Percentiles rank a stretch among this genome's conserved stretches.
These are phyloP conservation scores for Lichtheimia ornata DNA, from an alignment of 371 early-diverging fungal genomes.

Conservation along the genomic window DNA sequence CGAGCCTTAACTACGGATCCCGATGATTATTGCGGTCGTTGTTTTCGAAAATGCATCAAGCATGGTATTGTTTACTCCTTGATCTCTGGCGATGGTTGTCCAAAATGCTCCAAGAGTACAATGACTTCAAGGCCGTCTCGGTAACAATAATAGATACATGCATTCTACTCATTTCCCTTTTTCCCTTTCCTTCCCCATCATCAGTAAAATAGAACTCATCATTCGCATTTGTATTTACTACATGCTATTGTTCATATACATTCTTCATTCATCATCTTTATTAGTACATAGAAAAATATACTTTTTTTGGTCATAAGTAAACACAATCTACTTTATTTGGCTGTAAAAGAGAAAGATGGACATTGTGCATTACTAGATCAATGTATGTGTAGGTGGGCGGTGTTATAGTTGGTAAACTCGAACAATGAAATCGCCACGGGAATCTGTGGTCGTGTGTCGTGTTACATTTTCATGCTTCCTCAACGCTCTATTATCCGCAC, in stretches of 20 bases:
- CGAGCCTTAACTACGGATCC: slow-evolving; percentile 26
- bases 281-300: too few relatives aligned
- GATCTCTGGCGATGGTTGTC: neutral
- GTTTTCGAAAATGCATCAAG: slow-evolving; percentile 24
- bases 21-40: slow-evolving; percentile 35
- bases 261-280: too few relatives aligned
- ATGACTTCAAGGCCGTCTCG: neutral
- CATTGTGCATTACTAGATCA: too few relatives aligned
- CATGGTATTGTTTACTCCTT: slow-evolving; percentile 18
- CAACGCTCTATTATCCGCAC: slow-evolving; percentile 14
- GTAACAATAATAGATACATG: neutral
- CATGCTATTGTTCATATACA: too few relatives aligned
- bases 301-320: neutral
- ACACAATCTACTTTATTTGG: neutral
- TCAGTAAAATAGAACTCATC: too few relatives aligned
- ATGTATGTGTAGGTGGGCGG: neutral
- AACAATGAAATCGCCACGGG: too few relatives aligned
- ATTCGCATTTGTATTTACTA: too few relatives aligned
- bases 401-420: neutral
- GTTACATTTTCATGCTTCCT: slow-evolving; percentile 7
- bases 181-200: too few relatives aligned
- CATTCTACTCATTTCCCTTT: neutral
- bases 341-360: too few relatives aligned
- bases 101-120: neutral
- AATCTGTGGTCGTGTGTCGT: neutral